Evolutionary conservation across 495 filamentous ascomycete genomes (phyloP), one percentile per base, ranked within the genome.

Genomic region (Cercophora sp.): DNA sequence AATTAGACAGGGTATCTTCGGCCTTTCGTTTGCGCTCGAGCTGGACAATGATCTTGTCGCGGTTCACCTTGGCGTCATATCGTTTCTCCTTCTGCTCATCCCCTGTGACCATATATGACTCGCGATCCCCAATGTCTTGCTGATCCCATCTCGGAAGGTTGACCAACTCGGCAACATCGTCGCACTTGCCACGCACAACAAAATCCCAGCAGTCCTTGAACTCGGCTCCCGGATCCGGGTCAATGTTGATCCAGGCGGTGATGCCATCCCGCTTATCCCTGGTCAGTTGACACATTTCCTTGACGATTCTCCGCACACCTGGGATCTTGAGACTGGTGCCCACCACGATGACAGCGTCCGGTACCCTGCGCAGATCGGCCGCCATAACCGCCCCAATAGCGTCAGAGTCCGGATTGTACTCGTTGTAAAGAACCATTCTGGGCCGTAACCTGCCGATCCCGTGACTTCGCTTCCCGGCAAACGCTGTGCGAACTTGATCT

Each of bases 281-380:
- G 45, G 92, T 86, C 8, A 88, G 77, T 15, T 78, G 79, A 67
- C 91, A 96, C 80, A 97, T 84, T 65, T 95, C 93, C 65, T 86
- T 84, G 42, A 92, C 91, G 42, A 98, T 83, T 31, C 91, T 81
- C 52, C 87, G 82, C 23, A 96, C 88, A 8, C 93, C 93, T 4
- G 91, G 92, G 43, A 98, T 91, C 60, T 96, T 96, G 54, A 98
- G 69, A 48, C 87, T 96, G 5, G 93, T 98, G 25, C 93, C 93
- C 13, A 94, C 94, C 23, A 98, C 94, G 49, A 98, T 83, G 20
- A 98, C 74, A 5, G 91, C 91, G 60, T 96, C 94, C 0, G 93
- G 93, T 29, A 90, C 79, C 25, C 83, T 82, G 45, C 87, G 84
- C 19, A 97, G 70, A 65, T 98, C 93, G 2, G 89, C 82, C 40